Evolutionary conservation across 2,329 filamentous ascomycete species (phyloP).

Genomic region (Penicillium sumatraense): DNA sequence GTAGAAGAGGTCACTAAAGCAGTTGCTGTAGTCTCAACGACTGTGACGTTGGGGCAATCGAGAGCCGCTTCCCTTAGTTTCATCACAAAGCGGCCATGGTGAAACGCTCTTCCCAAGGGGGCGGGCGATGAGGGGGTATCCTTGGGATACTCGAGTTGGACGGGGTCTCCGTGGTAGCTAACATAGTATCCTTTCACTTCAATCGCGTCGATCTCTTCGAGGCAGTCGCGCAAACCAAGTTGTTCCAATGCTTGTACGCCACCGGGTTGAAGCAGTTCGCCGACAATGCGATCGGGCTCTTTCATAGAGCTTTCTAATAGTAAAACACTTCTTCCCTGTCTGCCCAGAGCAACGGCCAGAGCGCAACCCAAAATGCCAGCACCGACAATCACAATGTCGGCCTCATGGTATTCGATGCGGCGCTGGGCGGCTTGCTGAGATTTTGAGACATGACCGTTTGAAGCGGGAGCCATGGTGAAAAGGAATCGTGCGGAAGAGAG

Average conservation of each 20-base stretch:
- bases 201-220: slow-evolving; percentile 88
- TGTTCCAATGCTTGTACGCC: slow-evolving; percentile 80
- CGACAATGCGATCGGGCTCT: slow-evolving; percentile 94
- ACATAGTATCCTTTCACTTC: slow-evolving; percentile 85
- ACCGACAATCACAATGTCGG: slow-evolving; percentile 88
- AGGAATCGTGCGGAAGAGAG: slow-evolving; percentile 9
- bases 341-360: slow-evolving; percentile 79
- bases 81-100: slow-evolving; percentile 91
- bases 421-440: slow-evolving; percentile 47
- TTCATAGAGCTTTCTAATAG: slow-evolving; percentile 87
- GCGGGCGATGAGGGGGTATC: slow-evolving; percentile 54
- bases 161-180: slow-evolving; percentile 74
- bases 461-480: slow-evolving; percentile 31
- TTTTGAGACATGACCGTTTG: slow-evolving; percentile 31
- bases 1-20: slow-evolving; percentile 71
- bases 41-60: slow-evolving; percentile 78
- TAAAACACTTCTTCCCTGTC: slow-evolving; percentile 88
- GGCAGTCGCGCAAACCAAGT: slow-evolving; percentile 77
- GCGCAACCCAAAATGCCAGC: slow-evolving; percentile 90
- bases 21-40: slow-evolving; percentile 87
- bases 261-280: slow-evolving; percentile 91
- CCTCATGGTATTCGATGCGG: slow-evolving; percentile 62
- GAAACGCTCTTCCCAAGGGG: slow-evolving; percentile 80
- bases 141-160: slow-evolving; percentile 78
- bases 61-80: slow-evolving; percentile 77